Base-by-base conservation (phyloP, 441 rosid species). In the Geranium incanum region DNA sequence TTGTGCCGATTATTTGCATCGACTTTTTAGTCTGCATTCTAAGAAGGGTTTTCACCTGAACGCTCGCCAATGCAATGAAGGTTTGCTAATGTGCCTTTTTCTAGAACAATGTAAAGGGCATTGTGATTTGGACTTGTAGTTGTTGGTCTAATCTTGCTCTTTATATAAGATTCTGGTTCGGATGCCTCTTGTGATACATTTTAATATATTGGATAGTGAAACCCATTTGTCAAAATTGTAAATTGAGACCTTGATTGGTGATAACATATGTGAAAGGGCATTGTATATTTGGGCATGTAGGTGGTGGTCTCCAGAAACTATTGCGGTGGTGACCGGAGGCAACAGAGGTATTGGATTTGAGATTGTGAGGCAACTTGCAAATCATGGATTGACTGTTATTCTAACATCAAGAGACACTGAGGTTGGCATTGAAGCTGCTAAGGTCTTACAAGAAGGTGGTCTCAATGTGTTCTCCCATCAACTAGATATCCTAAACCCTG, bases 261-360 rank as follows among this genome's bases (percentile, higher is more conserved):
- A 28, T 28, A 28, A 1, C 3, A 28, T 28, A 28, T 28, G 33
- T 28, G 33, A 28, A 28, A 28, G 33, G 33, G 33, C 33, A 28
- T 28, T 4, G 7, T 73, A 12, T 28, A 28, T 28, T 28, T 28
- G 33, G 33, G 33, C 3, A 28, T 43, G 12, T 71, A 94, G 97
- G 80, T 94, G 99, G 99, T 92, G 99, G 97, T 86, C 97, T 5
- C 37, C 71, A 71, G 93, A 89, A 66, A 92, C 87, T 18, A 76
- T 94, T 66, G 95, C 97, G 3, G 94, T 94, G 67, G 97, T 94
- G 72, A 94, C 97, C 0, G 99, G 97, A 62, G 82, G 92, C 1
- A 94, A 92, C 55, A 80, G 96, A 74, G 97, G 97, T 16, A 90
- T 94, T 18, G 99, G 99, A 12, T 83, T 87, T 43, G 97, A 94